Evolutionary conservation across 1,284 basidiomycete genomes (phyloP).

Genomic region (Trichosporon faecale): DNA sequence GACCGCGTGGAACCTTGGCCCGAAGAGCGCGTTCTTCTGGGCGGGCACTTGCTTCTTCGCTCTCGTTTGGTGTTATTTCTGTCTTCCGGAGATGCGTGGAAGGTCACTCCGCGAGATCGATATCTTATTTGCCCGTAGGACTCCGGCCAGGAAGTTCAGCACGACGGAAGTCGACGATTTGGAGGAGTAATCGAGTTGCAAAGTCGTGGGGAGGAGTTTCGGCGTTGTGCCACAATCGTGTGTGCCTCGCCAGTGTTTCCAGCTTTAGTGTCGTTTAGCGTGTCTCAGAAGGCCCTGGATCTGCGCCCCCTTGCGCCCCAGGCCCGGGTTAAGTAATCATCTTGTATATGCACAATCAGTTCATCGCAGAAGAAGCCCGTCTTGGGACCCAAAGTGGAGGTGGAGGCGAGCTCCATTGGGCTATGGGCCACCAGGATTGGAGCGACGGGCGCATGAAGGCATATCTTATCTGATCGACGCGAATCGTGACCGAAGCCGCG

Average conservation of each 20-base stretch:
- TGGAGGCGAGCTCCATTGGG: not conserved
- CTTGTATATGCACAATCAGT: not conserved
- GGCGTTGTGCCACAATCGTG: not conserved
- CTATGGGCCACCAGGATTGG: not conserved
- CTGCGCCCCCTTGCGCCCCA: not conserved
- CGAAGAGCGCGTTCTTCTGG: conserved; percentile 51
- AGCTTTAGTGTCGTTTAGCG: not conserved
- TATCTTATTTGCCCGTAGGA: conserved; percentile 47
- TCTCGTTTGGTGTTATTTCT: conserved; percentile 27
- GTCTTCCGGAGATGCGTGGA: conserved; percentile 40
- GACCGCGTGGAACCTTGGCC: conserved; percentile 26
- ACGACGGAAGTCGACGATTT: conserved; percentile 35
- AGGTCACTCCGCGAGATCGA: conserved; percentile 52
- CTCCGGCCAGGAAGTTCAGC: conserved; percentile 47
- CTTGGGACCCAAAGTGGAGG: not conserved
- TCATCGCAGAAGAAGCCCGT: too few relatives aligned
- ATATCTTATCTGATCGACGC: not conserved
- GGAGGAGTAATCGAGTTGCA: not conserved
- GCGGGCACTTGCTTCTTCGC: conserved; percentile 33
- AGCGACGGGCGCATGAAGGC: not conserved
- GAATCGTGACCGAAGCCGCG: not conserved
- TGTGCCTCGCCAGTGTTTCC: not conserved
- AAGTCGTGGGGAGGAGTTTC: not conserved
- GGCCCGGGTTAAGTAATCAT: not conserved
- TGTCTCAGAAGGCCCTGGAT: not conserved